These are phyloP conservation scores for Cordyceps farinosa DNA, from an alignment of 2,329 filamentous ascomycete species.

Conservation along the genomic window DNA sequence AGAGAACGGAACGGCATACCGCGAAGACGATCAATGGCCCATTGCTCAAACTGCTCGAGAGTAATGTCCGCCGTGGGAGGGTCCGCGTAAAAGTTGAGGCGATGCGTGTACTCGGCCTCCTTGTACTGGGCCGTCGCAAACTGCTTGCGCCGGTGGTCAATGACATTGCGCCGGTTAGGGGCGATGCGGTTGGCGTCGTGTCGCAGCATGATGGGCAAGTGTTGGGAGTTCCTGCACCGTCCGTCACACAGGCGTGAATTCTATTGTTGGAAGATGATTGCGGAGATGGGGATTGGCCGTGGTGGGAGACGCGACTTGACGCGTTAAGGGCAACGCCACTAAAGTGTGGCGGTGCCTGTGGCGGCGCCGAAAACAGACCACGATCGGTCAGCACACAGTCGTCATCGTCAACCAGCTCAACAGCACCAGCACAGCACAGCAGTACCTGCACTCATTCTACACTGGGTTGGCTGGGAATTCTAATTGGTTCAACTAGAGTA, in stretches of 20 bases:
- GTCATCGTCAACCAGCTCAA: not conserved
- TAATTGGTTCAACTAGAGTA: too few relatives aligned
- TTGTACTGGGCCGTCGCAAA: constrained; percentile 76
- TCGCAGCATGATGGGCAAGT: constrained; percentile 41
- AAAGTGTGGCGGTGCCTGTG: constrained; percentile 1
- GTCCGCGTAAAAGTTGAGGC: constrained; percentile 86
- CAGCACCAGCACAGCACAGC: not conserved
- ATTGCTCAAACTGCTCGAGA: constrained; percentile 96
- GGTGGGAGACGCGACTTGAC: constrained; percentile 33
- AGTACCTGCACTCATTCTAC: not conserved
- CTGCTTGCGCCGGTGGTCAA: constrained; percentile 82
- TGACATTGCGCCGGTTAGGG: constrained; percentile 69
- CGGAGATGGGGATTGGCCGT: constrained; percentile 4
- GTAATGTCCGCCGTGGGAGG: constrained; percentile 93
- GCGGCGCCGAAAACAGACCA: not conserved
- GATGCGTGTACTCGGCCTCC: constrained; percentile 74
- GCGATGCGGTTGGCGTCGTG: constrained; percentile 53
- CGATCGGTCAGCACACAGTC: not conserved
- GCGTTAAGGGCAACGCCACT: constrained; percentile 26
- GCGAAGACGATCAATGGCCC: constrained; percentile 89
- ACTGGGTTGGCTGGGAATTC: too few relatives aligned
- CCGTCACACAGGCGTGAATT: not conserved
- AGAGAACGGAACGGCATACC: constrained; percentile 42
- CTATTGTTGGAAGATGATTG: constrained; percentile 6
- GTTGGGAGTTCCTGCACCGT: not conserved